Evolutionary conservation across 2,329 filamentous ascomycete genomes (phyloP).

Genomic region (Colletotrichum aenigma): DNA sequence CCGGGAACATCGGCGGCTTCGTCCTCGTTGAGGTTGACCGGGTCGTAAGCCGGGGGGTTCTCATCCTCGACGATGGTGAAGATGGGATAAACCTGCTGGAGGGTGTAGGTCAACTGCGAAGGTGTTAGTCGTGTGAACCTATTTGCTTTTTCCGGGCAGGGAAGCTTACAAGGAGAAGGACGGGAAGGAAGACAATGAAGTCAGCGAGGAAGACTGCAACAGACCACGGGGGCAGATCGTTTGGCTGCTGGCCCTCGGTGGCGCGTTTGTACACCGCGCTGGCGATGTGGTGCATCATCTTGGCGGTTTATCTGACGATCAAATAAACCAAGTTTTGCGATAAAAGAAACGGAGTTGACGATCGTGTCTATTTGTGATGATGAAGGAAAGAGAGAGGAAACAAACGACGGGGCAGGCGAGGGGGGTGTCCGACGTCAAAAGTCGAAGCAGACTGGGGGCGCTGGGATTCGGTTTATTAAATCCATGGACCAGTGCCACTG

Average conservation of each 20-base stretch:
- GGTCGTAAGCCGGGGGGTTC: slow-evolving; percentile 58
- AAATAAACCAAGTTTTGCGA: not conserved
- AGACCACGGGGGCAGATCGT: slow-evolving; percentile 44
- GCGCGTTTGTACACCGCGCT: slow-evolving; percentile 36
- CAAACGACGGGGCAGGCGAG: not conserved
- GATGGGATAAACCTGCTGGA: slow-evolving; percentile 54
- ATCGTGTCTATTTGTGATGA: not conserved
- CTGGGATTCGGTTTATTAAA: not conserved
- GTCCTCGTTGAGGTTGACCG: slow-evolving; percentile 48
- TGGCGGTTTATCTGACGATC: not conserved
- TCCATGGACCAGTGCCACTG: not conserved
- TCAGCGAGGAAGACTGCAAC: slow-evolving; percentile 41
- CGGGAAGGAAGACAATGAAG: slow-evolving; percentile 48
- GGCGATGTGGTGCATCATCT: slow-evolving; percentile 5
- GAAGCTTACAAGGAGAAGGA: slow-evolving; percentile 44
- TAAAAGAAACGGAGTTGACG: not conserved
- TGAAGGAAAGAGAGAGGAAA: not conserved
- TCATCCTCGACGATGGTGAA: slow-evolving; percentile 65
- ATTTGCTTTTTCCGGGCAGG: not conserved
- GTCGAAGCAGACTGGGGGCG: not conserved
- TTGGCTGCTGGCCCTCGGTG: slow-evolving; percentile 27
- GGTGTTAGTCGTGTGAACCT: not conserved
- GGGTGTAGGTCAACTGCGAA: slow-evolving; percentile 53
- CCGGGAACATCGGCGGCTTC: slow-evolving; percentile 35
- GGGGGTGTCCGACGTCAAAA: not conserved